These are phyloP conservation scores for Kwoniella sp. DNA, from an alignment of 768 basidiomycete species.

Conservation along the genomic window DNA sequence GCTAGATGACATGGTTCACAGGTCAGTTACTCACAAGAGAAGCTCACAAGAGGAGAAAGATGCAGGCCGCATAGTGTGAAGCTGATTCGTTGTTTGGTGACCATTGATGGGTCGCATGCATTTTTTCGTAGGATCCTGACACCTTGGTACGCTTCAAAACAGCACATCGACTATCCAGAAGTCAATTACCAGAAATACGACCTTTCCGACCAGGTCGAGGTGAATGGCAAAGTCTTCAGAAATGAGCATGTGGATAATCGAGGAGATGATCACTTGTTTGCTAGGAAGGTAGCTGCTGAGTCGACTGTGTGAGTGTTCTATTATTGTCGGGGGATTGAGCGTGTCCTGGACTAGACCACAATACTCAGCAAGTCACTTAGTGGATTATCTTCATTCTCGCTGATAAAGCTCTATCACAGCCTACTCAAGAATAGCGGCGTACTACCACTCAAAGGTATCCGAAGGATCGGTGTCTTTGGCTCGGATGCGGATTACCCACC, in stretches of 20 bases:
- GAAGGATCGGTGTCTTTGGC: constrained; percentile 64
- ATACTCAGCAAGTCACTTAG: too few relatives aligned
- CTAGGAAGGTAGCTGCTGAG: constrained; percentile 45
- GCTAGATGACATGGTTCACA: constrained; percentile 50
- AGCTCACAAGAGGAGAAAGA: too few relatives aligned
- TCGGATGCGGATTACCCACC: constrained; percentile 60
- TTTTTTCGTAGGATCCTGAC: constrained; percentile 43
- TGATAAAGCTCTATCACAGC: too few relatives aligned
- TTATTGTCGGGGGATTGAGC: not conserved
- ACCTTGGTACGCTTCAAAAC: constrained; percentile 60
- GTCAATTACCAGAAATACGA: constrained; percentile 59
- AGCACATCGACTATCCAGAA: constrained; percentile 67
- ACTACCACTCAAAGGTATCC: constrained; percentile 36
- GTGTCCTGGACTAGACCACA: too few relatives aligned
- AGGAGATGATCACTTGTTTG: constrained; percentile 63
- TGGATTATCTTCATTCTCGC: too few relatives aligned
- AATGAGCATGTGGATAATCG: constrained; percentile 61
- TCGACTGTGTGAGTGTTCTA: constrained; percentile 41
- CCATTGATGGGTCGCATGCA: not conserved
- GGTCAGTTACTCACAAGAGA: constrained; percentile 31
- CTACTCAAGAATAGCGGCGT: constrained; percentile 51
- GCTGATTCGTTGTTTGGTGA: not conserved
- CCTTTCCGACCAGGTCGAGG: constrained; percentile 30
- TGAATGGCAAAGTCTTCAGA: constrained; percentile 26
- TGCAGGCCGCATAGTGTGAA: constrained; percentile 3